Percentiles rank a stretch among this genome's conserved stretches.
These are phyloP conservation scores for Lactarius quietus DNA, from an alignment of 768 basidiomycete species.

Conservation along the genomic window DNA sequence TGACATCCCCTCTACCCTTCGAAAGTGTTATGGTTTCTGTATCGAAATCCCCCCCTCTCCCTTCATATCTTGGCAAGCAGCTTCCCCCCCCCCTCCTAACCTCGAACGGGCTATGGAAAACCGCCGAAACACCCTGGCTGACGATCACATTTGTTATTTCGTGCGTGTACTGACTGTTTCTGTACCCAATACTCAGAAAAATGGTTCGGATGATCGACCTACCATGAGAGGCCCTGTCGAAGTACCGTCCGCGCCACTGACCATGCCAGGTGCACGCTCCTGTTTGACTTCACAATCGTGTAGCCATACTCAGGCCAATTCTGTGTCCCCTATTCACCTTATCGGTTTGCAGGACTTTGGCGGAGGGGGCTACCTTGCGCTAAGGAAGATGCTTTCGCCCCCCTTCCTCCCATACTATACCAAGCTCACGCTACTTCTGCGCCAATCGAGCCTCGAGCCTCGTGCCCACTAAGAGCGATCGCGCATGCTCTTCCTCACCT, in stretches of 20 bases:
- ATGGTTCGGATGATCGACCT: conserved; percentile 57
- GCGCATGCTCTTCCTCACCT: conserved; percentile 32
- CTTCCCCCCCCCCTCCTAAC: not conserved
- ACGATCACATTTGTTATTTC: not conserved
- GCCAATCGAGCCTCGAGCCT: conserved; percentile 56
- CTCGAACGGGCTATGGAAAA: not conserved
- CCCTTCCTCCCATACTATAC: conserved; percentile 39
- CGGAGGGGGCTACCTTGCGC: conserved; percentile 56
- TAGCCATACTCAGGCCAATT: conserved; percentile 36
- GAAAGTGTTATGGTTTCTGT: not conserved
- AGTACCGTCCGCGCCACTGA: conserved; percentile 56
- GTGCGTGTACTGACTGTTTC: conserved; percentile 51
- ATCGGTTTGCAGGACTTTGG: conserved; percentile 46
- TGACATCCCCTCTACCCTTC: not conserved
- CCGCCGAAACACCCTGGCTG: not conserved
- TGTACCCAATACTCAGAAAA: conserved; percentile 57
- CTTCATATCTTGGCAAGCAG: not conserved
- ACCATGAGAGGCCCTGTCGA: conserved; percentile 56
- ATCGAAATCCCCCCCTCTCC: not conserved
- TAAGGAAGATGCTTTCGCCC: conserved; percentile 53
- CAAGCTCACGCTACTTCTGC: conserved; percentile 63
- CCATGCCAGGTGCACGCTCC: conserved; percentile 53
- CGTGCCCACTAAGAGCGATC: conserved; percentile 58
- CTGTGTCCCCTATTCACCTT: not conserved
- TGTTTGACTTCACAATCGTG: conserved; percentile 63